phyloP scores from a whole-genome alignment of 495 filamentous ascomycete genomes.

The Neurospora intermedia region DNA sequence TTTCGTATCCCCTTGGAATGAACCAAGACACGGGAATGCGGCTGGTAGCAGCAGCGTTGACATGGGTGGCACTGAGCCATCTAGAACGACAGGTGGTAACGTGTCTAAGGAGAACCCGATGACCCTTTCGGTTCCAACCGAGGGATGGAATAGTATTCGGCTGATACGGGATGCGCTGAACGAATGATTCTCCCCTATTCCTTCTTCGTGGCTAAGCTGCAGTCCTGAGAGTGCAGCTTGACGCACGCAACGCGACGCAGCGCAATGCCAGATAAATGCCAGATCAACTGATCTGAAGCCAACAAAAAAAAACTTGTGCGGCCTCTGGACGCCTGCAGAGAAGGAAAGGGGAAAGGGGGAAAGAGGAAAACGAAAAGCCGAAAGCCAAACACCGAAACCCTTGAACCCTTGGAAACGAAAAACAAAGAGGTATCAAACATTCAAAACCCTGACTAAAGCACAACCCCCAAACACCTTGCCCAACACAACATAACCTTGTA shows the following conservation, averaged over 20 bases:
- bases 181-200: background rate
- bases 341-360: background rate
- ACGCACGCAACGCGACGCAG: background rate
- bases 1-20: background rate
- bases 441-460: background rate
- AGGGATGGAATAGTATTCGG: background rate
- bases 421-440: background rate
- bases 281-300: background rate
- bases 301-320: background rate
- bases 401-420: background rate
- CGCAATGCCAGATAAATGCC: background rate
- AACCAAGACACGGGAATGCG: background rate
- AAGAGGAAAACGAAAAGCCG: background rate
- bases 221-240: background rate
- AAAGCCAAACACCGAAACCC: background rate
- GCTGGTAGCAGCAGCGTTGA: background rate
- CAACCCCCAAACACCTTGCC: background rate
- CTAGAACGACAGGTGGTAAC: background rate
- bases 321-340: background rate
- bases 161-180: background rate
- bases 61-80: background rate
- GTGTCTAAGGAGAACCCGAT: background rate
- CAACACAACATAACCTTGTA: background rate
- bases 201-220: background rate
- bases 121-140: background rate